These are phyloP conservation scores for Penicillium sp. DNA, from an alignment of 2,329 filamentous ascomycete species.

Conservation along the genomic window DNA sequence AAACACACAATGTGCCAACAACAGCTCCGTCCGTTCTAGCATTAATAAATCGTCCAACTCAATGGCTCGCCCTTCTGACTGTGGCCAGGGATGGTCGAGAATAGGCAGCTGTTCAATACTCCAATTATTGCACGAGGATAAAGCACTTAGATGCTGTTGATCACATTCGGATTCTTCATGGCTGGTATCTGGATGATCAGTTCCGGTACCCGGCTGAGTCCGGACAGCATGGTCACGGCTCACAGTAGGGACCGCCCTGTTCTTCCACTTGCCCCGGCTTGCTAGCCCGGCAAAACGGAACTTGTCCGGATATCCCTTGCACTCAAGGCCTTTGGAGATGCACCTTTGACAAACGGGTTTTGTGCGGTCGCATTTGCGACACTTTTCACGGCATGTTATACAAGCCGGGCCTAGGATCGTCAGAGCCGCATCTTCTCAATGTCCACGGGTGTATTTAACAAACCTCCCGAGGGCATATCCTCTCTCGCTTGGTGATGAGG, in stretches of 20 bases:
- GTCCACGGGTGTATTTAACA: neutral
- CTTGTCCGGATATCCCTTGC: conserved; percentile 33
- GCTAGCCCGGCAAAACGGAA: conserved; percentile 32
- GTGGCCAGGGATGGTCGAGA: neutral
- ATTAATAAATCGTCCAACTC: conserved; percentile 5
- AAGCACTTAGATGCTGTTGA: neutral
- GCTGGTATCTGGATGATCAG: neutral
- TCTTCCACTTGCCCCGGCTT: conserved; percentile 32
- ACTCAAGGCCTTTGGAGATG: conserved; percentile 30
- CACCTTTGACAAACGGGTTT: conserved; percentile 32
- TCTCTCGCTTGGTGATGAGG: neutral
- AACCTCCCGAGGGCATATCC: conserved; percentile 1
- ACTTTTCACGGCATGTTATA: conserved; percentile 35
- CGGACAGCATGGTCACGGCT: neutral
- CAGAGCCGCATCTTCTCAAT: neutral
- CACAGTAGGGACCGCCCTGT: conserved; percentile 18
- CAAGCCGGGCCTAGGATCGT: conserved; percentile 29
- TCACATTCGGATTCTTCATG: neutral
- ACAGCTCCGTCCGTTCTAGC: neutral
- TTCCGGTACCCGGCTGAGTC: neutral
- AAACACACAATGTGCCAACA: conserved; percentile 1
- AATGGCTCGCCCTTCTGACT: neutral
- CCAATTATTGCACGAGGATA: too few relatives aligned
- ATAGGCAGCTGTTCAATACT: neutral
- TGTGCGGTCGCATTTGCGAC: conserved; percentile 31